Evolutionary conservation across 345 rosid genomes (phyloP).

Genomic region (Heritiera littoralis): DNA sequence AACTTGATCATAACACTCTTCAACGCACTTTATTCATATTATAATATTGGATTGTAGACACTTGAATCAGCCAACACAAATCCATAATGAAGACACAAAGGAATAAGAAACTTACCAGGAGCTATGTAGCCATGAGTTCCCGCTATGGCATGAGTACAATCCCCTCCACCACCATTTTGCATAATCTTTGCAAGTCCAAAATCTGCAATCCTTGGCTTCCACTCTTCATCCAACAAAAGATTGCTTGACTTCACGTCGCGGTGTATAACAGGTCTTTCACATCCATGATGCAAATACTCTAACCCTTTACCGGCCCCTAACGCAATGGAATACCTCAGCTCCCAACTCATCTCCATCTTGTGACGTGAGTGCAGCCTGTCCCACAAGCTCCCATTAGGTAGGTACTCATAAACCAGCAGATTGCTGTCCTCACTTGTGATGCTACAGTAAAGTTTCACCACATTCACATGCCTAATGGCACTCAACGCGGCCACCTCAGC

Average conservation of each 20-base stretch:
- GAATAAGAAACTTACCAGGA: constrained; percentile 59
- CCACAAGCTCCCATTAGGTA: constrained; percentile 88
- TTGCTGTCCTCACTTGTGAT: constrained; percentile 82
- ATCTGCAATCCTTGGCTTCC: constrained; percentile 87
- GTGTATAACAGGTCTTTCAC: constrained; percentile 71
- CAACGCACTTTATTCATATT: background rate
- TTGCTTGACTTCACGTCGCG: constrained; percentile 89
- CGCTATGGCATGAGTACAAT: constrained; percentile 52
- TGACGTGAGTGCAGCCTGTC: constrained; percentile 65
- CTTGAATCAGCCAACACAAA: background rate
- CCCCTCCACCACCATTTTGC: constrained; percentile 49
- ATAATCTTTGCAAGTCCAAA: constrained; percentile 82
- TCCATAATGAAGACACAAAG: background rate
- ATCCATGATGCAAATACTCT: constrained; percentile 86
- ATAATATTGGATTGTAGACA: background rate
- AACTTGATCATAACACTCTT: background rate
- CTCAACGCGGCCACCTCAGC: constrained; percentile 77
- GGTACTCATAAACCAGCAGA: constrained; percentile 82
- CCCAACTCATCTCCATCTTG: constrained; percentile 62
- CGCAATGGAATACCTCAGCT: constrained; percentile 62
- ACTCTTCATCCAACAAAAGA: constrained; percentile 74
- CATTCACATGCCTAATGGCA: constrained; percentile 77
- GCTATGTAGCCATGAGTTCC: constrained; percentile 94
- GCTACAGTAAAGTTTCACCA: constrained; percentile 83
- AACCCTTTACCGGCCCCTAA: constrained; percentile 81